Evolutionary conservation across 768 basidiomycete species (phyloP).

Genomic region (Lanmaoa rubissima): DNA sequence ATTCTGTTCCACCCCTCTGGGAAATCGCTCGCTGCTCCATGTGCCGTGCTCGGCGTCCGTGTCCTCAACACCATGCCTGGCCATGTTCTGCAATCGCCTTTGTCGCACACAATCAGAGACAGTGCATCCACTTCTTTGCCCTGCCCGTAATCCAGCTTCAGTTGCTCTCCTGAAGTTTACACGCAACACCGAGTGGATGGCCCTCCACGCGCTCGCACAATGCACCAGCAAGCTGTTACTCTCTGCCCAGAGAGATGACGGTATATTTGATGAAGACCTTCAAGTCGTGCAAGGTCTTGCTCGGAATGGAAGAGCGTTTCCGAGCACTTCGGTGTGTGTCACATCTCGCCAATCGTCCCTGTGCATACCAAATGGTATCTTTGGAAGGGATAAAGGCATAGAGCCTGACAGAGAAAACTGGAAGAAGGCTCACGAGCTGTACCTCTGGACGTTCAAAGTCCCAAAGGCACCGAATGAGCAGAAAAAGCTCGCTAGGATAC

Average conservation of each 20-base stretch:
- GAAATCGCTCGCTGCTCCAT: conserved; percentile 41
- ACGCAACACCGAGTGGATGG: conserved; percentile 63
- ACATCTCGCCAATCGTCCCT: not conserved
- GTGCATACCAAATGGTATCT: not conserved
- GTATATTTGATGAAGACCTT: conserved; percentile 43
- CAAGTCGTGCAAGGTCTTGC: conserved; percentile 61
- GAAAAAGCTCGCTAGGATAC: conserved; percentile 55
- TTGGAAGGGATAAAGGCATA: conserved; percentile 31
- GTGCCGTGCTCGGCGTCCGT: conserved; percentile 52
- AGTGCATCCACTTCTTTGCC: conserved; percentile 71
- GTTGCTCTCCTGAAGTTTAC: conserved; percentile 59
- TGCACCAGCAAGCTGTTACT: conserved; percentile 64
- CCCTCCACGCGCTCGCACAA: conserved; percentile 66
- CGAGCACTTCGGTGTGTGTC: conserved; percentile 28
- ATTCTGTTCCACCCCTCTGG: conserved; percentile 69
- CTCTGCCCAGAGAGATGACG: conserved; percentile 46
- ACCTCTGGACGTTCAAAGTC: conserved; percentile 59
- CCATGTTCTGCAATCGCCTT: conserved; percentile 77
- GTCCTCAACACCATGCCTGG: conserved; percentile 47
- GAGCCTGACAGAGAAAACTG: conserved; percentile 68
- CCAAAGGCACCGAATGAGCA: conserved; percentile 49
- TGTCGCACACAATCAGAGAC: conserved; percentile 65
- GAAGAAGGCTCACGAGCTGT: conserved; percentile 61
- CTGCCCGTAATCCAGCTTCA: conserved; percentile 69
- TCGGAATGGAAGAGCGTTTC: conserved; percentile 72